phyloP scores from a whole-genome alignment of 2,329 filamentous ascomycete species.

The Teratosphaeria destructans region DNA sequence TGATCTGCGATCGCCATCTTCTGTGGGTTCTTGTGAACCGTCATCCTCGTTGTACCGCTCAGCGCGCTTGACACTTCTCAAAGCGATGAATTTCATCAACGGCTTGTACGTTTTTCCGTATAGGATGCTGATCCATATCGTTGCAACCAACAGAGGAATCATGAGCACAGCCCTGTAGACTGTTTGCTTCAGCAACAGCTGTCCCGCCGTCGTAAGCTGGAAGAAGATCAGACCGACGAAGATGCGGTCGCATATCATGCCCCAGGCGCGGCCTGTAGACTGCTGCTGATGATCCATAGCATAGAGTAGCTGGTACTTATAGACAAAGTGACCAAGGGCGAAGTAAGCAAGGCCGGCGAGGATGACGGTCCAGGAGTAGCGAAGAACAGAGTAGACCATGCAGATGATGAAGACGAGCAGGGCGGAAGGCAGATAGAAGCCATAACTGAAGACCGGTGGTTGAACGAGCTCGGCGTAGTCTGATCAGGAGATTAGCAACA shows the following conservation, averaged over 20 bases:
- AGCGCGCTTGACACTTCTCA: conserved; percentile 67
- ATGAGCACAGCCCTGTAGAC: conserved; percentile 64
- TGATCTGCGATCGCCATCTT: conserved; percentile 6
- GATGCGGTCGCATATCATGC: conserved; percentile 89
- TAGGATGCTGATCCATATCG: conserved; percentile 81
- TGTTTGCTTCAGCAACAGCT: conserved; percentile 64
- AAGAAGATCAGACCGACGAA: conserved; percentile 80
- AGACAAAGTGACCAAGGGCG: conserved; percentile 71
- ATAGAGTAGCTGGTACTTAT: conserved; percentile 96
- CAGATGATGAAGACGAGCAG: conserved; percentile 92
- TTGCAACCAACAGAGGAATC: conserved; percentile 64
- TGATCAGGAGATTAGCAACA: conserved; percentile 9
- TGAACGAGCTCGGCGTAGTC: conserved; percentile 74
- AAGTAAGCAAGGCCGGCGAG: conserved; percentile 77
- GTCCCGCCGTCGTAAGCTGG: conserved; percentile 80
- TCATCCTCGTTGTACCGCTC: conserved; percentile 37
- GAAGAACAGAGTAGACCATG: conserved; percentile 83
- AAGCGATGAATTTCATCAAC: conserved; percentile 81
- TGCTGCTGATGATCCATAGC: conserved; percentile 97
- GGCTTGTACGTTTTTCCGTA: conserved; percentile 76
- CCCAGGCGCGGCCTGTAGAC: conserved; percentile 87
- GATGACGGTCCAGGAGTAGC: conserved; percentile 68
- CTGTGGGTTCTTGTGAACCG: conserved; percentile 10
- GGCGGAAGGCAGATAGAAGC: conserved; percentile 87
- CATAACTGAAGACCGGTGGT: conserved; percentile 85